Conservation (phyloP, 2,329 filamentous ascomycete genomes). For the Paracoccidioides brasiliensis region DNA sequence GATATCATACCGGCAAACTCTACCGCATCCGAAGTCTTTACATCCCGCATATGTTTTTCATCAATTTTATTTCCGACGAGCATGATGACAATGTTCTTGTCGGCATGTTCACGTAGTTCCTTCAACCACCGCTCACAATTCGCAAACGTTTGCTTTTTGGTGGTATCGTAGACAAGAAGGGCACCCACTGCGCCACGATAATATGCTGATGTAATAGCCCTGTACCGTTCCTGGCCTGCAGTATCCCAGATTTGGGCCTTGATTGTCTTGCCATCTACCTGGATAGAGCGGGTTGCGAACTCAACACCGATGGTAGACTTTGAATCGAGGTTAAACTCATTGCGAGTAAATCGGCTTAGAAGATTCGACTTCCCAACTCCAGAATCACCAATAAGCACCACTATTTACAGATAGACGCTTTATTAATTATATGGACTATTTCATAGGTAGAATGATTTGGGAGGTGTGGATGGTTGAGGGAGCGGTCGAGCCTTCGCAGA, state of each 20-base stretch:
- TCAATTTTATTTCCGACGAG: slow-evolving; percentile 99
- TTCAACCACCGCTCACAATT: slow-evolving; percentile 99
- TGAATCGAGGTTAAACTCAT: slow-evolving; percentile 99
- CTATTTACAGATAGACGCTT: slow-evolving; percentile 35
- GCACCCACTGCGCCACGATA: slow-evolving; percentile 96
- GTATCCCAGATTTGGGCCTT: slow-evolving; percentile 99
- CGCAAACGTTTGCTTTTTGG: slow-evolving; percentile 98
- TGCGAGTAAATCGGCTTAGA: slow-evolving; percentile 96
- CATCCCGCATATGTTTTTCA: slow-evolving; percentile 94
- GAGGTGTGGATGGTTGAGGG: slow-evolving; percentile 8
- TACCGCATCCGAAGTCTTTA: slow-evolving; percentile 96
- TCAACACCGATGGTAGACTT: slow-evolving; percentile 99
- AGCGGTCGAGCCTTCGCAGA: slow-evolving; percentile 15
- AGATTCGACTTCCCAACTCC: slow-evolving; percentile 99
- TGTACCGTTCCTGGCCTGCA: slow-evolving; percentile 95
- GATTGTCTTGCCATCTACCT: slow-evolving; percentile 99
- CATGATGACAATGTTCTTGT: slow-evolving; percentile 99
- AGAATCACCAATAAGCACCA: slow-evolving; percentile 97
- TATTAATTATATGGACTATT: background rate
- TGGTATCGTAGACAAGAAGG: slow-evolving; percentile 97
- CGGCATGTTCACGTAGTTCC: slow-evolving; percentile 92
- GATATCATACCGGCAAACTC: slow-evolving; percentile 71
- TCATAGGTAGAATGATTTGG: background rate
- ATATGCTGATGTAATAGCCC: slow-evolving; percentile 97
- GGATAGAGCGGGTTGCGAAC: slow-evolving; percentile 95